Base-by-base conservation (phyloP, 106 monocot species). In the Triglochin maritima region DNA sequence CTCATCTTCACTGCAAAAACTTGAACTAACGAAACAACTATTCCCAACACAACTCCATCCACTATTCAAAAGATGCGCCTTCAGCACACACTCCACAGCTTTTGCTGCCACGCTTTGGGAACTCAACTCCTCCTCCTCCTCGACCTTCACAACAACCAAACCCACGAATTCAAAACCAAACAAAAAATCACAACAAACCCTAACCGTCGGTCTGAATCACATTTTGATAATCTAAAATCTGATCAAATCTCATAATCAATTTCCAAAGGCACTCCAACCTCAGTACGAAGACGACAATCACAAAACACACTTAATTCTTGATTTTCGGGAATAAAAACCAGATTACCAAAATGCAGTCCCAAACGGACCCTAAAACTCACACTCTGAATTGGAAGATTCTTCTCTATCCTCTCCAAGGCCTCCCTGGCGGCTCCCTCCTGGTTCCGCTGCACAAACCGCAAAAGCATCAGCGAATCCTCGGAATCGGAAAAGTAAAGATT, bases 21-120 rank as follows among this genome's bases (percentile, higher is more conserved):
- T 74, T 16, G 82, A 87, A 9, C 73, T 14, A 0, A 87, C 82
- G 69, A 82, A 90, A 42, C 52, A 73, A 51, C 58, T 72, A 7
- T 84, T 71, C 11, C 90, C 79, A 2, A 90, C 64, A 15, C 82
- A 87, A 46, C 67, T 74, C 87, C 90, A 87, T 4, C 62, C 64
- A 4, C 63, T 56, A 10, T 82, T 86, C 9, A 91, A 68, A 63
- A 87, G 80, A 29, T 74, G n/a, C 13, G 65, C 84, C 57, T 81
- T 74, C 62, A 85, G 64, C 29, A 72, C 75, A 44, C 84, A 76
- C 43, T 82, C 87, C 11, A 85, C 74, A 7, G 87, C 84, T 66
- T 71, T 85, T 9, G 82, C 76, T 47, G 80, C 63, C 60, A 90
- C 42, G 2, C 66, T 66, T 3, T 57, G 56, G 0, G 81, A 80